Evolutionary conservation across 2,329 filamentous ascomycete species (phyloP), one percentile per base, ranked within the genome.

Genomic region (Aspergillus calidoustus): DNA sequence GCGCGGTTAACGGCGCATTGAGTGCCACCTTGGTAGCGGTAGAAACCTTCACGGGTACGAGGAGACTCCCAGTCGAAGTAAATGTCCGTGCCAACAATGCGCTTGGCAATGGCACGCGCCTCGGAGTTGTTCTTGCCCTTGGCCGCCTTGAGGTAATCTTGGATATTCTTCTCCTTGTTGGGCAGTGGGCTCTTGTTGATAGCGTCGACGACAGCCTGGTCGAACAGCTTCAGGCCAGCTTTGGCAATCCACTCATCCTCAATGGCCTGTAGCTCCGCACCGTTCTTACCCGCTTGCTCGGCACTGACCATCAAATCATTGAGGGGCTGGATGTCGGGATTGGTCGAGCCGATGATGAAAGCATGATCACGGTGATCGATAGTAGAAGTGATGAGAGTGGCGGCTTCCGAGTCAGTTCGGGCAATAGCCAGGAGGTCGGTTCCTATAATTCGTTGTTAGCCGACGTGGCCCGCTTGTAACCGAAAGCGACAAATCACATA

Each of bases 61-160:
- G 95, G 89, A n/a, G 90, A 83, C 61, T 98, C 93, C 95, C 95
- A 99, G 83, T 99, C 89, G 81, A 95, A 99, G 85, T 87, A 89
- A 72, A 98, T 83, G 68, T 97, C 92, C 7, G 87, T 83, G 60
- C 93, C 93, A 1, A 91, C 89, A 64, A 97, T 78, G 41, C 84
- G 83, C 74, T 89, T 89, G 53, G 95, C 93, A 69, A 96, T 86
- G 50, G 89, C 89, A 68, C 93, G 87, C 31, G 92, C 89, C 80
- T 97, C 94, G 38, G 80, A 72, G 80, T 96, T 93, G 82, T 88
- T 91, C 86, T 96, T 97, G 71, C 93, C 93, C 81, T 91, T 90
- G 69, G 86, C 83, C 64, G 87, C 82, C 60, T 82, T 73, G 64
- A 85, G 78, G 83, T 94, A 98, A 68, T 90, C 81, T 22, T 83